Conservation (phyloP, 2,329 filamentous ascomycete species). For the Falciphora oryzae region DNA sequence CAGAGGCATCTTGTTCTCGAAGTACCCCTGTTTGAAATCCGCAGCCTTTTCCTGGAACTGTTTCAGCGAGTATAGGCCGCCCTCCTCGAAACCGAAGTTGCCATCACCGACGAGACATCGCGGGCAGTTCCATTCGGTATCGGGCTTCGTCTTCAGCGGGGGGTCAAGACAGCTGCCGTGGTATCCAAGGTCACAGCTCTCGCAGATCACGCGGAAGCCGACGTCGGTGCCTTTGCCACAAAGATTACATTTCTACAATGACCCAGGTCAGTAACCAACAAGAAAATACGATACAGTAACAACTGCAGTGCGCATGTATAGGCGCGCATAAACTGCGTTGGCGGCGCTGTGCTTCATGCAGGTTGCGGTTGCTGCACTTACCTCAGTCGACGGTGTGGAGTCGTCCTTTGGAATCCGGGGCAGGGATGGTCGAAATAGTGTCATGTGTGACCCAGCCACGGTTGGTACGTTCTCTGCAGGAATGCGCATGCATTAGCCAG, state of each 20-base stretch:
- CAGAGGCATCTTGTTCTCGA: slow-evolving; percentile 82
- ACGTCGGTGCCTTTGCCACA: slow-evolving; percentile 76
- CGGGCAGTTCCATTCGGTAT: slow-evolving; percentile 92
- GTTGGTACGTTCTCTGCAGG: slow-evolving; percentile 62
- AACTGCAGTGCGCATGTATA: background rate
- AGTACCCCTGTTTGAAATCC: slow-evolving; percentile 92
- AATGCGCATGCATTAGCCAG: slow-evolving; percentile 22
- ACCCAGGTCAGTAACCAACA: slow-evolving; percentile 10
- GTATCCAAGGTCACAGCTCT: slow-evolving; percentile 84
- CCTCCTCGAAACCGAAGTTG: slow-evolving; percentile 96
- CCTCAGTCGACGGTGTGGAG: slow-evolving; percentile 36
- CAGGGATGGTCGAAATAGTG: slow-evolving; percentile 76
- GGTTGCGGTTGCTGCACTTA: slow-evolving; percentile 16
- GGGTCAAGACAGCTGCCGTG: slow-evolving; percentile 88
- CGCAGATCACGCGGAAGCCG: slow-evolving; percentile 70
- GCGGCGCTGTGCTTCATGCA: too few relatives aligned
- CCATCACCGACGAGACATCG: slow-evolving; percentile 93
- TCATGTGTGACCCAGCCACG: slow-evolving; percentile 96
- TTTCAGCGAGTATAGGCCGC: slow-evolving; percentile 87
- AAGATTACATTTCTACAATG: slow-evolving; percentile 68
- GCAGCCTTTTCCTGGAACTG: slow-evolving; percentile 96
- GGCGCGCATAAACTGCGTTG: background rate
- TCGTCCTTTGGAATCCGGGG: slow-evolving; percentile 59
- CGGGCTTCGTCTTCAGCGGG: slow-evolving; percentile 68
- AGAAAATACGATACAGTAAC: background rate